Conservation (phyloP, 345 rosid genomes). For the Mercurialis annua region DNA sequence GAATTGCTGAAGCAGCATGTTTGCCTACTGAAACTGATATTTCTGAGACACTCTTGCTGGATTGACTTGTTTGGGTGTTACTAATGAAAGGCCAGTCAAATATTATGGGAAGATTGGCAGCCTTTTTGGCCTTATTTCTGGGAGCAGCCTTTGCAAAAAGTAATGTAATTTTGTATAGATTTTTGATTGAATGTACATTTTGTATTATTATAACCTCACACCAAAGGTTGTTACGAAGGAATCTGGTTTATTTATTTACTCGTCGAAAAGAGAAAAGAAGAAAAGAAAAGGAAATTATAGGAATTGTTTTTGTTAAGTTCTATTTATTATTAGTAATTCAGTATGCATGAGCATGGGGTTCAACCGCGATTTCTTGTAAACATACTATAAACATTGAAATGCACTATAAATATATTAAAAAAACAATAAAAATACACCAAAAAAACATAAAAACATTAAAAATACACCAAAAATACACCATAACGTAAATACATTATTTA, state of each 20-base stretch:
- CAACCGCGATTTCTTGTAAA: too few species aligned
- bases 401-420: too few species aligned
- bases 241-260: slow-evolving; percentile 9
- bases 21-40: slow-evolving; percentile 31
- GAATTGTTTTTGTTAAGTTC: too few species aligned
- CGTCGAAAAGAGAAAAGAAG: background rate
- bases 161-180: slow-evolving; percentile 42
- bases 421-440: too few species aligned
- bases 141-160: slow-evolving; percentile 9
- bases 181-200: slow-evolving; percentile 34
- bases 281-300: slow-evolving; percentile 4
- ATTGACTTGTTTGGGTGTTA: slow-evolving; percentile 21
- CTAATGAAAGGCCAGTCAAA: slow-evolving; percentile 1
- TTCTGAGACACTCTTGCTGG: slow-evolving; percentile 28
- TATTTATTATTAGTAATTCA: too few species aligned
- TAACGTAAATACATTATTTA: too few species aligned
- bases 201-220: slow-evolving; percentile 41
- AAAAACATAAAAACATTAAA: too few species aligned
- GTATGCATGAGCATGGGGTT: too few species aligned
- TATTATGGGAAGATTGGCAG: slow-evolving; percentile 15
- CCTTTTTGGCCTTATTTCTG: slow-evolving; percentile 9
- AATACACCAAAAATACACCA: too few species aligned
- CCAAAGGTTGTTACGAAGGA: slow-evolving; percentile 25
- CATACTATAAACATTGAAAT: too few species aligned
- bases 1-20: slow-evolving; percentile 64